These are phyloP conservation scores for Lasiosphaeria hispida DNA, from an alignment of 495 filamentous ascomycete genomes.

Conservation along the genomic window DNA sequence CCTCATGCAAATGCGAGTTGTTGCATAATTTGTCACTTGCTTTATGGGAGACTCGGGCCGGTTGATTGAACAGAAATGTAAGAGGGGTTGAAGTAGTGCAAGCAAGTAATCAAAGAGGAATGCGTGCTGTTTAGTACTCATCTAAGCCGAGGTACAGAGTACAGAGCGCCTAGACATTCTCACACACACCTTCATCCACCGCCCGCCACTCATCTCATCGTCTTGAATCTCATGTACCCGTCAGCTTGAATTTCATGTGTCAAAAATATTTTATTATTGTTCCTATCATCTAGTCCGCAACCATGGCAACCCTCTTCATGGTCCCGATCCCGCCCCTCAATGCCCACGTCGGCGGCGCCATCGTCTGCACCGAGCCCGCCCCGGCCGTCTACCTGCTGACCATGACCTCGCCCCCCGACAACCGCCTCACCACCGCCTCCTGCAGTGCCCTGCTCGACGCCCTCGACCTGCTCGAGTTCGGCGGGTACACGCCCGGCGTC, in stretches of 20 bases:
- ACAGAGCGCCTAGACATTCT: not conserved
- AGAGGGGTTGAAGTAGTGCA: no score
- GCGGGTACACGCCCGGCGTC: conserved; percentile 62
- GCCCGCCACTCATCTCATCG: no score
- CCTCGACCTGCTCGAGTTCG: conserved; percentile 69
- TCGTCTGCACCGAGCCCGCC: conserved; percentile 57
- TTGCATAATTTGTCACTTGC: no score
- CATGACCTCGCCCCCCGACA: conserved; percentile 68
- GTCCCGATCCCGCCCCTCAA: conserved; percentile 38
- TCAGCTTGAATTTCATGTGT: no score
- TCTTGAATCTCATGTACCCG: no score
- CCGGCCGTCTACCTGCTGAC: conserved; percentile 68
- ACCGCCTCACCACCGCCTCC: conserved; percentile 66
- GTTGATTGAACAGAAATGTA: no score
- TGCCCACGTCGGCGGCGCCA: conserved; percentile 44
- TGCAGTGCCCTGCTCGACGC: conserved; percentile 63
- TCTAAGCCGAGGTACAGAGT: no score
- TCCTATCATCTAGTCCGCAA: not conserved
- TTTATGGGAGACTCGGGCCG: no score
- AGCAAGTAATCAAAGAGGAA: no score
- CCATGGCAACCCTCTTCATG: conserved; percentile 36
- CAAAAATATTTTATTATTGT: no score
- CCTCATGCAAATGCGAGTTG: no score
- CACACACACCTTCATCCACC: not conserved
- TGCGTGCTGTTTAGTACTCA: no score